Base-by-base conservation (phyloP, 1,284 basidiomycete species). In the Meripilus lineatus region DNA sequence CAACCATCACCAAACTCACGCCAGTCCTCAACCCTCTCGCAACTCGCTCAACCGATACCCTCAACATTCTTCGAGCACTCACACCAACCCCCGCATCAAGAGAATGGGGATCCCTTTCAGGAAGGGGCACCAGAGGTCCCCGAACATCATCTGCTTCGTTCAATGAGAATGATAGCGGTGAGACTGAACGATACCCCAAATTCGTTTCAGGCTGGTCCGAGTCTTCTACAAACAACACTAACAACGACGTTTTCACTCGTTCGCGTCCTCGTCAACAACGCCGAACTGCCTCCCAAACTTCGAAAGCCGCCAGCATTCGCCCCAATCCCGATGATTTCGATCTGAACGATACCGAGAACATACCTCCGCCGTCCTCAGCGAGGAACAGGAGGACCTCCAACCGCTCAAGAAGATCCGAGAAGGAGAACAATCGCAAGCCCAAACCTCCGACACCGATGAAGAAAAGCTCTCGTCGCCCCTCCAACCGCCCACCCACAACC, bases 11-110 rank as follows among this genome's bases (percentile, higher is more conserved):
- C 13, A 52, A 48, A 33, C 38, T 52, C 37, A 52, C 51, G 14
- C 45, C 54, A n/a, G 44, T 54, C 1, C 46, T 51, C 14, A 59
- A 55, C 22, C 57, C 55, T 15, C 52, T 53, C 13, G 49, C 50
- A 10, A 10, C 34, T 25, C 46, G 43, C n/a, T 46, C 48, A 11
- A 38, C 49, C 14, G 48, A 52, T 43, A 44, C 49, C 14, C 41
- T 55, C 23, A 55, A 56, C 37, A 17, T 35, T 41, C n/a, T 45
- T 38, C 20, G 23, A 40, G 18, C 13, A 32, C 1, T 47, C 44
- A 20, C 33, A 43, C n/a, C 22, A 26, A 39, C 4, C 45, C 48
- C 17, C 45, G 48, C 18, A 25, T 42, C 25, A 39, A 23, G 6
- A 44, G 45, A 30, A 30, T 30, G 8, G 28, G 28, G 28, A n/a